Conservation (phyloP, 768 basidiomycete genomes). For the Lentinula sp. region DNA sequence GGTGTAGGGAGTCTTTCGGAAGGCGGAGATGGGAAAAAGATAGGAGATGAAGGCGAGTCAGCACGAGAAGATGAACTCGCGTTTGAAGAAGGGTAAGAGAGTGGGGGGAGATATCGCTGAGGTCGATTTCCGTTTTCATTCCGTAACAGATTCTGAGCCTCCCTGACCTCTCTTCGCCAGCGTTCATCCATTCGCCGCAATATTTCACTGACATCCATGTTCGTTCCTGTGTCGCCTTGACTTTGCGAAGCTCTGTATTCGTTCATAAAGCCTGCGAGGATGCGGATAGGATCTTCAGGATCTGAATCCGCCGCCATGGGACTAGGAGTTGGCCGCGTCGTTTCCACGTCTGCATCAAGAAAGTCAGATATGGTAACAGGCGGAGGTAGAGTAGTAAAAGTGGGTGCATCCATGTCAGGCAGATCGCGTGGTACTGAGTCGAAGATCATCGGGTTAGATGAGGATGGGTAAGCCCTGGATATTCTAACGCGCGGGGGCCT, state of each 20-base stretch:
- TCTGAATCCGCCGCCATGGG: conserved; percentile 1
- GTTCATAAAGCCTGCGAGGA: neutral
- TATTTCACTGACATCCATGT: neutral
- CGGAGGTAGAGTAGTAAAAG: neutral
- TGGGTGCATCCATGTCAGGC: neutral
- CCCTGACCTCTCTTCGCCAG: neutral
- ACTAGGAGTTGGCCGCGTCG: neutral
- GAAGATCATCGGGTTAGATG: conserved; percentile 1
- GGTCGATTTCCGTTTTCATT: neutral
- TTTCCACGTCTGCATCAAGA: neutral
- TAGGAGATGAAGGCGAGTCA: neutral
- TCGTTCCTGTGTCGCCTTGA: neutral
- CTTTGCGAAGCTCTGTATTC: neutral
- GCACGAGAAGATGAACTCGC: neutral
- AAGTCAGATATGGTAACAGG: neutral
- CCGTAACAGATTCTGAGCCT: neutral
- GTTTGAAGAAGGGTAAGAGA: neutral
- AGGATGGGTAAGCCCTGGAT: neutral
- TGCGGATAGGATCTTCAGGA: neutral
- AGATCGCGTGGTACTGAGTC: conserved; percentile 1
- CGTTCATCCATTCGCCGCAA: neutral
- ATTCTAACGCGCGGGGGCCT: neutral
- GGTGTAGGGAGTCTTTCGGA: neutral
- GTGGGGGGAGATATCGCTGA: conserved; percentile 1
- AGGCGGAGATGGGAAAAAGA: neutral